Evolutionary conservation across 1,284 basidiomycete genomes (phyloP).

Genomic region (Entoloma clypeatum): DNA sequence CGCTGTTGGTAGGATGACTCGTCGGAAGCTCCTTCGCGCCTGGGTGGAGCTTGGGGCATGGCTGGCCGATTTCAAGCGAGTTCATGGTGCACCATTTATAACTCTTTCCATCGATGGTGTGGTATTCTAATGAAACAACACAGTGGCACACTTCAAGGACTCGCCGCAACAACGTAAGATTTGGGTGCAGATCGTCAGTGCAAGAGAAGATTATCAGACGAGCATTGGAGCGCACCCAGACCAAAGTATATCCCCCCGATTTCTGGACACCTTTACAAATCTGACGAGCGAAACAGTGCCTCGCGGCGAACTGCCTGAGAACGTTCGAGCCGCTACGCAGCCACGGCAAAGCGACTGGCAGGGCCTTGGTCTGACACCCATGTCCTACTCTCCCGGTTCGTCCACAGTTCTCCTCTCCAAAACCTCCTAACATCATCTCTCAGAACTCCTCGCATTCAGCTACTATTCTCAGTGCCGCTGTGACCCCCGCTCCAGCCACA

Average conservation of each 20-base stretch:
- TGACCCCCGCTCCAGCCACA: constrained; percentile 56
- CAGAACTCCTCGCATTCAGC: constrained; percentile 69
- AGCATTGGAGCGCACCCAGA: constrained; percentile 72
- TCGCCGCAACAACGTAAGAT: constrained; percentile 29
- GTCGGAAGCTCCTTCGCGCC: constrained; percentile 62
- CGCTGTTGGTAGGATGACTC: constrained; percentile 44
- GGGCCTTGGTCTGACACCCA: constrained; percentile 58
- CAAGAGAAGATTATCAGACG: constrained; percentile 63
- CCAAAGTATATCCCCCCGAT: constrained; percentile 50
- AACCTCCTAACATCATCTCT: constrained; percentile 2
- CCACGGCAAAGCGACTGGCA: constrained; percentile 39
- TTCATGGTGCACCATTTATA: constrained; percentile 37
- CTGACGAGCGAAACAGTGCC: constrained; percentile 38
- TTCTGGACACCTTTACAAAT: constrained; percentile 5
- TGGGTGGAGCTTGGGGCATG: constrained; percentile 75
- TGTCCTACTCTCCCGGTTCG: constrained; percentile 60
- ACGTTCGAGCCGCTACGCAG: constrained; percentile 35
- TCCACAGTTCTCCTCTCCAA: constrained; percentile 7
- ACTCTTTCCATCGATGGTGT: constrained; percentile 4
- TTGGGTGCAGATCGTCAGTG: constrained; percentile 55
- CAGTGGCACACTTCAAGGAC: constrained; percentile 38
- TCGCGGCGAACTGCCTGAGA: constrained; percentile 43
- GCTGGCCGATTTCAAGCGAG: constrained; percentile 53
- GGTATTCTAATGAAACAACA: constrained; percentile 1
- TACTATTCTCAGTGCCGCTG: constrained; percentile 78